Evolutionary conservation across 108 stramenopile species (phyloP).

Genomic region (Schizochytrium sp.): DNA sequence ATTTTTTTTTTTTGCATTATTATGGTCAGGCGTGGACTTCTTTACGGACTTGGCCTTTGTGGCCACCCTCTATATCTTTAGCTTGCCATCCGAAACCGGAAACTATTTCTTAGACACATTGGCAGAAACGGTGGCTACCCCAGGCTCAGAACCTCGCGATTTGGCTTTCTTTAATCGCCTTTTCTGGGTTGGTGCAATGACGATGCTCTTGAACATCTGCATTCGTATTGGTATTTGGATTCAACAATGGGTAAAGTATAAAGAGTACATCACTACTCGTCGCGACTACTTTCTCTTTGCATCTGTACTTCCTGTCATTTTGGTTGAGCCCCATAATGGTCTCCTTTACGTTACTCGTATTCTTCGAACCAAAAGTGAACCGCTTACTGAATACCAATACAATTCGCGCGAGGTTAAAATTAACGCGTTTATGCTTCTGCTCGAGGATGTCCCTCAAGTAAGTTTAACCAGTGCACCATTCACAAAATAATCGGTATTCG

Average conservation of each 20-base stretch:
- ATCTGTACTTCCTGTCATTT: neutral
- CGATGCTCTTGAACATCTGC: constrained; percentile 12
- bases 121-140: neutral
- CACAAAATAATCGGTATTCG: neutral
- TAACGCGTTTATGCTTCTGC: constrained; percentile 25
- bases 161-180: neutral
- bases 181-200: constrained; percentile 9
- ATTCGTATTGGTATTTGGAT: neutral
- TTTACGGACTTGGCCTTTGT: constrained; percentile 56
- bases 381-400: constrained; percentile 9
- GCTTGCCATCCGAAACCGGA: neutral
- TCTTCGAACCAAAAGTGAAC: neutral
- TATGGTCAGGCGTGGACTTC: neutral
- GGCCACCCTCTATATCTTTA: constrained; percentile 44
- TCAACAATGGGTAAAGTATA: constrained; percentile 22
- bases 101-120: neutral
- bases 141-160: neutral
- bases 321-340: constrained; percentile 47
- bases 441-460: constrained; percentile 54
- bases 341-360: neutral
- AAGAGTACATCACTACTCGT: neutral
- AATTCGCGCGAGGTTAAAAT: constrained; percentile 15
- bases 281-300: constrained; percentile 5
- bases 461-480: neutral
- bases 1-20: neutral